Evolutionary conservation across 192 early-diverging fungal species (phyloP).

Genomic region (Entomortierella beljakovae): DNA sequence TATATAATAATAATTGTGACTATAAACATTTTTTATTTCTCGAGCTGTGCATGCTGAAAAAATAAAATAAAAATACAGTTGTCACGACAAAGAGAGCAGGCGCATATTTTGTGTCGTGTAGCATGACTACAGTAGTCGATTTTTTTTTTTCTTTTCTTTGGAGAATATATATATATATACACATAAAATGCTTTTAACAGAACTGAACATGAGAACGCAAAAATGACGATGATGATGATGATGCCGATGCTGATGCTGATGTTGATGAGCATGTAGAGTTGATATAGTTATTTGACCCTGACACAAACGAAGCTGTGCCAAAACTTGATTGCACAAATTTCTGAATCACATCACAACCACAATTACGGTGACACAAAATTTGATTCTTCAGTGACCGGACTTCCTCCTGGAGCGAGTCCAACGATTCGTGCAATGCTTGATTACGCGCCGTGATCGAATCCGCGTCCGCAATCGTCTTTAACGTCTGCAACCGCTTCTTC

Average conservation of each 20-base stretch:
- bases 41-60: too few species aligned
- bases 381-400: conserved; percentile 48
- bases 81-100: too few species aligned
- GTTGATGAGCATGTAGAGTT: too few species aligned
- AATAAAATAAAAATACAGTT: too few species aligned
- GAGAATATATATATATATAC: neutral
- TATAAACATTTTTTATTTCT: too few species aligned
- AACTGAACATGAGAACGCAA: neutral
- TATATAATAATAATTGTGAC: too few species aligned
- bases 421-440: conserved; percentile 31
- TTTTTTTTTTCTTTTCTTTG: neutral
- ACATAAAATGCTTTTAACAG: conserved; percentile 4
- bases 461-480: conserved; percentile 48
- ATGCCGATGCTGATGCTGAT: neutral
- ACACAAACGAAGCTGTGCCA: neutral
- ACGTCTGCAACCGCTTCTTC: conserved; percentile 46
- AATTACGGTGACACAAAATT: conserved; percentile 50
- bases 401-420: conserved; percentile 40
- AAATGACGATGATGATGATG: neutral
- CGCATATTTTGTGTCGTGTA: too few species aligned
- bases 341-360: conserved; percentile 49
- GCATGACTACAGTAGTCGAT: too few species aligned
- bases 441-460: conserved; percentile 46
- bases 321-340: conserved; percentile 44
- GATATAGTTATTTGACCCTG: neutral